These are phyloP conservation scores for Anthracocystis walkeri DNA, from an alignment of 1,284 basidiomycete species.

Conservation along the genomic window DNA sequence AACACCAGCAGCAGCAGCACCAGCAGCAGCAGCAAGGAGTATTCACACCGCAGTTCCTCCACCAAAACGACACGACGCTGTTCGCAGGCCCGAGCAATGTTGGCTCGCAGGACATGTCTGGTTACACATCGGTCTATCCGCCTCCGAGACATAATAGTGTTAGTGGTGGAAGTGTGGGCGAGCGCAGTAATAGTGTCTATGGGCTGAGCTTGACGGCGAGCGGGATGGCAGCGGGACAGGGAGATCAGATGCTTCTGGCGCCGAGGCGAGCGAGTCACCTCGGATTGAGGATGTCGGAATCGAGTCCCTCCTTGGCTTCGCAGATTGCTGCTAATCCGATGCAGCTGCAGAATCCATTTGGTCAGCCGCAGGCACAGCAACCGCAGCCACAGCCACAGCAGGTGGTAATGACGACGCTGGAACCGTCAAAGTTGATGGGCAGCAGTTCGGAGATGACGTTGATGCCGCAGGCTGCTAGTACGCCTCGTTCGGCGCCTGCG, in stretches of 20 bases:
- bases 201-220: conserved; percentile 20
- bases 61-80: conserved; percentile 40
- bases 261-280: conserved; percentile 20
- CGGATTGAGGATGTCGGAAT: conserved; percentile 26
- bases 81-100: conserved; percentile 20
- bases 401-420: conserved; percentile 26
- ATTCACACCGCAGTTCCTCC: conserved; percentile 43
- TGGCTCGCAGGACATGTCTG: conserved; percentile 30
- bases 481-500: conserved; percentile 37
- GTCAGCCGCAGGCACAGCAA: conserved; percentile 12
- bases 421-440: conserved; percentile 31
- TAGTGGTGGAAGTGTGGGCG: conserved; percentile 9
- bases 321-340: conserved; percentile 53
- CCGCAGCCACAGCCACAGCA: conserved; percentile 24
- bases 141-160: conserved; percentile 37
- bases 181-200: conserved; percentile 6
- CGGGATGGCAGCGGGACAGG: conserved; percentile 18
- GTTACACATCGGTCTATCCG: conserved; percentile 51
- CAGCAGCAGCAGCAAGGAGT: conserved; percentile 19
- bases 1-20: conserved; percentile 20
- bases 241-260: conserved; percentile 31
- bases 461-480: conserved; percentile 31
- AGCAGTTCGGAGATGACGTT: conserved; percentile 5
- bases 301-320: conserved; percentile 37
- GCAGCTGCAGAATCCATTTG: conserved; percentile 46